Conservation (phyloP, 768 basidiomycete genomes). For the Lyophyllum decastes region DNA sequence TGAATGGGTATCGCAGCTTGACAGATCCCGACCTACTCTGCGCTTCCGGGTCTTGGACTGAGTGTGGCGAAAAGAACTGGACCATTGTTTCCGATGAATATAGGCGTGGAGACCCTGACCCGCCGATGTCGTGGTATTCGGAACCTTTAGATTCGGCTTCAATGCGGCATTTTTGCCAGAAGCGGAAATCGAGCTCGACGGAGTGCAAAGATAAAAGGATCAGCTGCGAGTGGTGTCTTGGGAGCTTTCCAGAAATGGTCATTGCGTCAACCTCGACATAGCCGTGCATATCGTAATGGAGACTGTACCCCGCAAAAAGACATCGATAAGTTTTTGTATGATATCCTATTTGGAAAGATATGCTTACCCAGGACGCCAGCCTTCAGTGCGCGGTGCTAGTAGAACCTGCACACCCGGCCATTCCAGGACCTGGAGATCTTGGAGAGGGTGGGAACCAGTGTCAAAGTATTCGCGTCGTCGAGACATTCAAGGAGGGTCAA, state of each 20-base stretch:
- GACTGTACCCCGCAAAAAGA: neutral
- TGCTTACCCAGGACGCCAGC: neutral
- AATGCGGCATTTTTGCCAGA: neutral
- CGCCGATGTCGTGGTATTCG: neutral
- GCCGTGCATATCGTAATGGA: neutral
- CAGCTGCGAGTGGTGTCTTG: neutral
- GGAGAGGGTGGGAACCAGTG: neutral
- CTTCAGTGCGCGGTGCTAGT: neutral
- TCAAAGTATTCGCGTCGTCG: neutral
- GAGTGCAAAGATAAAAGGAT: neutral
- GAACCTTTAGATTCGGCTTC: neutral
- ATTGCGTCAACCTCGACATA: neutral
- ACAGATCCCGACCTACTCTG: neutral
- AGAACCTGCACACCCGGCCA: neutral
- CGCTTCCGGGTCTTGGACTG: neutral
- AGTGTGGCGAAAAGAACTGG: neutral
- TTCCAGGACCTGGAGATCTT: neutral
- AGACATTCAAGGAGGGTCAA: neutral
- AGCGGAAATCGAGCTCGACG: neutral
- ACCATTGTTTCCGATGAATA: neutral
- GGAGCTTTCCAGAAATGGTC: neutral
- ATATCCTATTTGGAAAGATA: no score
- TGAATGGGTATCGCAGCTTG: neutral
- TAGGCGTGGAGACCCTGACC: neutral
- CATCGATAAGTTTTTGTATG: no score